Conservation (phyloP, 1,284 basidiomycete species). For the Sporisorium iseilematis-ciliati region DNA sequence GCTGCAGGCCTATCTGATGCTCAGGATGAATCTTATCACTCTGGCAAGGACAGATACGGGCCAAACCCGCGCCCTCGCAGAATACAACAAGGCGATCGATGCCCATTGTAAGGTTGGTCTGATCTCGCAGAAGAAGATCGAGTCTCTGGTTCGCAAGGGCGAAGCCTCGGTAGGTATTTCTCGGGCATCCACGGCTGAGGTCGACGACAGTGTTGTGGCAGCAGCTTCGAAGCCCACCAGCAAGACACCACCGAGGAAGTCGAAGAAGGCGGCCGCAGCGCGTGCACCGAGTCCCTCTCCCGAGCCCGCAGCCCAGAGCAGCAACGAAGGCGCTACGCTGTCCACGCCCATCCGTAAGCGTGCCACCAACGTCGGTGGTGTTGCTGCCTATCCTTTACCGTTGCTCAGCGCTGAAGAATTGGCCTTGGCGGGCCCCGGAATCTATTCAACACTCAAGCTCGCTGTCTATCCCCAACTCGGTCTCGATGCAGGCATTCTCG, state of each 20-base stretch:
- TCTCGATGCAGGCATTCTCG: neutral
- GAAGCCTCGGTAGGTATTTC: neutral
- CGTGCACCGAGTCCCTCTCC: slow-evolving; percentile 1
- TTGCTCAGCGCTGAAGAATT: neutral
- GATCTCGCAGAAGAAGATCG: neutral
- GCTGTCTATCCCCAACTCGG: slow-evolving; percentile 8
- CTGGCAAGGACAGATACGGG: neutral
- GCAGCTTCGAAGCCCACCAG: too few relatives aligned
- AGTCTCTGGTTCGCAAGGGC: neutral
- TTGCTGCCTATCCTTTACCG: neutral
- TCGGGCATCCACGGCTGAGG: neutral
- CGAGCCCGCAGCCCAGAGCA: neutral
- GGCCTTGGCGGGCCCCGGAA: neutral
- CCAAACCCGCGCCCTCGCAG: neutral
- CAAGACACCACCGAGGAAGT: neutral
- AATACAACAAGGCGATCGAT: neutral
- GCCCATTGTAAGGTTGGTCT: neutral
- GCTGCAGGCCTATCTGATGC: neutral
- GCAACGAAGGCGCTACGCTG: neutral
- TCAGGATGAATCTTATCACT: slow-evolving; percentile 7
- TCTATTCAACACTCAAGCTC: neutral
- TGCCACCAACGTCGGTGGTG: neutral
- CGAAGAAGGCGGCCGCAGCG: neutral
- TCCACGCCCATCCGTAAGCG: neutral
- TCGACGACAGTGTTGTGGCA: too few relatives aligned